These are phyloP conservation scores for Syncephalis plumigaleata DNA, from an alignment of 371 early-diverging fungal species.

Conservation along the genomic window DNA sequence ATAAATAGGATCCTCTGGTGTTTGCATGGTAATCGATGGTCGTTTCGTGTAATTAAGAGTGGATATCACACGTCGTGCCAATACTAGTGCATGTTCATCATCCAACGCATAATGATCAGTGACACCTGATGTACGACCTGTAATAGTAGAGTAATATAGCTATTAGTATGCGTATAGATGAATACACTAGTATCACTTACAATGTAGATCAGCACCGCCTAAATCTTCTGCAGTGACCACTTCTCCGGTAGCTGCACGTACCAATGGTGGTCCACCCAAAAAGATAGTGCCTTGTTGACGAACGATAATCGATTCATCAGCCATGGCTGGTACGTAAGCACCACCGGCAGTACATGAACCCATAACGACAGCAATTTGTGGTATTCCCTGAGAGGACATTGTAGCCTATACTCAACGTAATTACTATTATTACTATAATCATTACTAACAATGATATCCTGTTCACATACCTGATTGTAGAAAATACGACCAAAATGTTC, in stretches of 20 bases:
- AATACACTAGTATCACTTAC: slow-evolving; percentile 38
- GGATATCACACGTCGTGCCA: slow-evolving; percentile 75
- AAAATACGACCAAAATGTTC: slow-evolving; percentile 97
- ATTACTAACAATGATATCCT: too few relatives aligned
- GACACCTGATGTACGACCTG: slow-evolving; percentile 70
- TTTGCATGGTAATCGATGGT: slow-evolving; percentile 21
- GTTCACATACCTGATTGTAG: slow-evolving; percentile 76
- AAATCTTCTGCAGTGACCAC: slow-evolving; percentile 87
- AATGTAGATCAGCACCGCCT: slow-evolving; percentile 95
- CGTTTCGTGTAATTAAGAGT: slow-evolving; percentile 65
- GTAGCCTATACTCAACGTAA: slow-evolving; percentile 37
- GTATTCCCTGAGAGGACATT: slow-evolving; percentile 79
- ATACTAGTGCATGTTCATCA: slow-evolving; percentile 82
- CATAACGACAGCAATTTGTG: slow-evolving; percentile 93
- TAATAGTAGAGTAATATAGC: too few relatives aligned
- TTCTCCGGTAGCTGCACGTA: slow-evolving; percentile 96
- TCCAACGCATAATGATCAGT: slow-evolving; percentile 88
- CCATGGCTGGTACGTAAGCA: slow-evolving; percentile 98
- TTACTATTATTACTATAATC: neutral
- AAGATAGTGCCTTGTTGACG: slow-evolving; percentile 94
- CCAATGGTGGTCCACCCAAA: slow-evolving; percentile 91
- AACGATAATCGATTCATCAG: slow-evolving; percentile 95
- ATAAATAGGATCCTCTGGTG: slow-evolving; percentile 72
- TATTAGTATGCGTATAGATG: too few relatives aligned
- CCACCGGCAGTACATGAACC: slow-evolving; percentile 98